phyloP scores from a whole-genome alignment of 768 basidiomycete species.

The Auriscalpium microsporum region DNA sequence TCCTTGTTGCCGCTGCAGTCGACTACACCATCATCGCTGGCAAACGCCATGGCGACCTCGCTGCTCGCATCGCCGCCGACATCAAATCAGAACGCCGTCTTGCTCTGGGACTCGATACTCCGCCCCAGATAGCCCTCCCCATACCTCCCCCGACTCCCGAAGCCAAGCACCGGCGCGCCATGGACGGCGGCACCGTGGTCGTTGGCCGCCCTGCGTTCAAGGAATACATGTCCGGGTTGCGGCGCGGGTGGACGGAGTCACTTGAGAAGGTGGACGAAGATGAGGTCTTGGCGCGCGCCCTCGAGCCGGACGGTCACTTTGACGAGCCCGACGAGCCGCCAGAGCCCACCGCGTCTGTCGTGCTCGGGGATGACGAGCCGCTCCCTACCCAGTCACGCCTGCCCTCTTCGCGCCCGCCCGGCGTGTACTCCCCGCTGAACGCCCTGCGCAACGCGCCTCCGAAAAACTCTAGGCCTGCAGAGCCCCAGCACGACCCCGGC shows the following conservation, averaged over 20 bases:
- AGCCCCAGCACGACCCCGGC: constrained; percentile 17
- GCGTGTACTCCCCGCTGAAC: constrained; percentile 18
- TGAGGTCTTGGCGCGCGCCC: constrained; percentile 53
- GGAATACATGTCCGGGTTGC: constrained; percentile 87
- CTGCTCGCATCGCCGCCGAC: constrained; percentile 64
- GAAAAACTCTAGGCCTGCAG: constrained; percentile 15
- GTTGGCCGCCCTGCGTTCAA: constrained; percentile 88
- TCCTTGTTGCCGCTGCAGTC: constrained; percentile 87
- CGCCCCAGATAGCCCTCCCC: constrained; percentile 32
- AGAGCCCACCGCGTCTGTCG: constrained; percentile 16
- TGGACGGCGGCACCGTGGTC: constrained; percentile 79
- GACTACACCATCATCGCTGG: constrained; percentile 84
- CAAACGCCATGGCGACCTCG: constrained; percentile 79
- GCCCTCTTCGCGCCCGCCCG: constrained; percentile 24
- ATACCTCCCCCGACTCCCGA: constrained; percentile 46
- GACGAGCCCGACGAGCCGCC: constrained; percentile 49
- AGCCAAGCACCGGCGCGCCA: constrained; percentile 46
- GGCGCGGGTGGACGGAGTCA: constrained; percentile 74
- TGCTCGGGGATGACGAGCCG: constrained; percentile 27
- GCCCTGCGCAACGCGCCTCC: constrained; percentile 19
- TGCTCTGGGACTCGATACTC: constrained; percentile 53
- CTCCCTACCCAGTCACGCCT: constrained; percentile 34
- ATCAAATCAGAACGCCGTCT: constrained; percentile 63
- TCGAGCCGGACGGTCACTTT: constrained; percentile 70
- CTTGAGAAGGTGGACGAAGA: constrained; percentile 64